Conservation (phyloP, 306 rosid species). For the Cucurbita pepo region DNA sequence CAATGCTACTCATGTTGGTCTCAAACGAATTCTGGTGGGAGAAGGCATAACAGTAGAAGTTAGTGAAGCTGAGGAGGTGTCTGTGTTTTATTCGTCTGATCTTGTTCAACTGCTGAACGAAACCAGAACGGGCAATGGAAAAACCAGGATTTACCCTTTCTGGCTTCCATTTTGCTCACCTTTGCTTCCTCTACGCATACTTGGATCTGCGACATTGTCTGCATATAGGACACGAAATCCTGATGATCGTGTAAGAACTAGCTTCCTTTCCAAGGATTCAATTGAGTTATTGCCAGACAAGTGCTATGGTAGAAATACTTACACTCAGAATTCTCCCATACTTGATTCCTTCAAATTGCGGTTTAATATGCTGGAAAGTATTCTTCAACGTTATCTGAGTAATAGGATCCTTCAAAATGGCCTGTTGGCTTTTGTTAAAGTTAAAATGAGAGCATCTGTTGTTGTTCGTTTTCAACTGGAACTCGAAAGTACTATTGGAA, state of each 20-base stretch:
- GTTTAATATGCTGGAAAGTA: slow-evolving; percentile 34
- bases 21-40: slow-evolving; percentile 62
- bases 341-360: slow-evolving; percentile 42
- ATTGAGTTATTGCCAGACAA: slow-evolving; percentile 73
- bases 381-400: slow-evolving; percentile 38
- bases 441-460: slow-evolving; percentile 47
- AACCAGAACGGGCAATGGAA: slow-evolving; percentile 20
- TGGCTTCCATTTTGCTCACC: slow-evolving; percentile 41
- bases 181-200: slow-evolving; percentile 46
- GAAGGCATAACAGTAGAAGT: slow-evolving; percentile 75
- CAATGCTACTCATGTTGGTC: slow-evolving; percentile 48
- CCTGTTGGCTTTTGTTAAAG: slow-evolving; percentile 36
- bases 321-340: slow-evolving; percentile 28
- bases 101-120: slow-evolving; percentile 24
- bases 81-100: slow-evolving; percentile 40
- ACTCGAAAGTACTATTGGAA: slow-evolving; percentile 37
- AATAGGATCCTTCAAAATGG: slow-evolving; percentile 27
- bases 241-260: slow-evolving; percentile 22
- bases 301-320: slow-evolving; percentile 31
- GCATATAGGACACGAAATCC: slow-evolving; percentile 57
- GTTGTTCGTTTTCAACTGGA: slow-evolving; percentile 44
- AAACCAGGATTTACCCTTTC: slow-evolving; percentile 29
- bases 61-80: slow-evolving; percentile 47
- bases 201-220: slow-evolving; percentile 45
- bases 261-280: slow-evolving; percentile 32